Percentiles rank a stretch among this genome's conserved stretches.
Conservation (phyloP, 2,329 filamentous ascomycete genomes). For the Aureobasidium pullulans region DNA sequence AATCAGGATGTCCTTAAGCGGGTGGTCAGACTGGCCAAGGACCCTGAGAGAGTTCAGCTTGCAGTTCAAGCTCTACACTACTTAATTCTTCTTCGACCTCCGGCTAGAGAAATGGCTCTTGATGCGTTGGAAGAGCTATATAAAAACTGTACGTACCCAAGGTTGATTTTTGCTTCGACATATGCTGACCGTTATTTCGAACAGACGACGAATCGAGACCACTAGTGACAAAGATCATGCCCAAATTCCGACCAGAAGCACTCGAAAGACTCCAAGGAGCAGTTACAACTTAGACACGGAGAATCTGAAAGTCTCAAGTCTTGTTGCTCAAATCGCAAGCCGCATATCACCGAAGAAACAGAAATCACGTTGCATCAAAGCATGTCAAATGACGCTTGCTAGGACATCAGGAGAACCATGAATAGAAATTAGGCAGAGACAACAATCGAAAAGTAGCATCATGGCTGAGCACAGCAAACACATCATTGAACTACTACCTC, state of each 20-base stretch:
- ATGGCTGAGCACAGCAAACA: background rate
- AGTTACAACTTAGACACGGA: background rate
- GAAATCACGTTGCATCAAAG: background rate
- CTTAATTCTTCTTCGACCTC: conserved; percentile 52
- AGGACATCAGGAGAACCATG: background rate
- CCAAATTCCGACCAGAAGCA: conserved; percentile 48
- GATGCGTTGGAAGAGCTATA: conserved; percentile 54
- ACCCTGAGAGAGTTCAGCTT: conserved; percentile 55
- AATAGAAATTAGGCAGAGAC: background rate
- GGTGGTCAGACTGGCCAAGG: conserved; percentile 56
- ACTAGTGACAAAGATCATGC: conserved; percentile 46
- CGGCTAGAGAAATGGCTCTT: conserved; percentile 49
- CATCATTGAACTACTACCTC: background rate
- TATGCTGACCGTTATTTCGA: background rate
- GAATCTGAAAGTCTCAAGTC: background rate
- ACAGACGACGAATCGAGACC: conserved; percentile 39
- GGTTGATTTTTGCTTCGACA: background rate
- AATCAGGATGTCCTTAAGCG: conserved; percentile 63
- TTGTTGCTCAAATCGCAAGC: background rate
- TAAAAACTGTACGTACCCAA: conserved; percentile 39
- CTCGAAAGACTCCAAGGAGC: conserved; percentile 23
- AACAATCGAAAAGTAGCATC: background rate
- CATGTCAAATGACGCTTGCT: background rate
- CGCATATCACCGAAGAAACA: background rate
- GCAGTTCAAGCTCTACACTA: conserved; percentile 53